These are phyloP conservation scores for Centella asiatica DNA, from an alignment of 129 eudicot genomes.

Conservation along the genomic window DNA sequence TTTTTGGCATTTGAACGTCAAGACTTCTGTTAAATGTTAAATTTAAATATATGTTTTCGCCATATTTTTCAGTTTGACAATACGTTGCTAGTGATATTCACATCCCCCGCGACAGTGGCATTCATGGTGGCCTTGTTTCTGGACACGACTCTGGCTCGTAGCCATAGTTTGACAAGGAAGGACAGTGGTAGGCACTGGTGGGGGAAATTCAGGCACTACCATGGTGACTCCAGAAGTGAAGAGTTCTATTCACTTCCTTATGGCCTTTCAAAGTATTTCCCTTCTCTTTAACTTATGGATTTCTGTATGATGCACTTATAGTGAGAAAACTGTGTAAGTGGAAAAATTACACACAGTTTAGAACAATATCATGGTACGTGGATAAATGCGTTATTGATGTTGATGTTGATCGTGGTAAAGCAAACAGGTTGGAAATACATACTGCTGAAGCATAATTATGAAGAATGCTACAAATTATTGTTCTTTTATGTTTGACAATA, in stretches of 20 bases:
- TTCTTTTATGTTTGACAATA: not conserved
- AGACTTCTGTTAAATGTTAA: not conserved
- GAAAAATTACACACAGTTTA: not conserved
- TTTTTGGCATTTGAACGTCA: not conserved
- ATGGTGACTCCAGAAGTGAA: slow-evolving; percentile 63
- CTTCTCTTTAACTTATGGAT: slow-evolving; percentile 33
- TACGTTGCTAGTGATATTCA: slow-evolving; percentile 57
- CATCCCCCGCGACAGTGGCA: slow-evolving; percentile 79
- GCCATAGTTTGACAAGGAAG: slow-evolving; percentile 31
- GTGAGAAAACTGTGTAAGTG: not conserved
- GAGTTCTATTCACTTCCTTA: slow-evolving; percentile 77
- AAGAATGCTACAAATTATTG: not conserved
- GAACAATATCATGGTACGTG: not conserved
- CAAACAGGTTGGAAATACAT: not conserved
- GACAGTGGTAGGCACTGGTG: slow-evolving; percentile 97
- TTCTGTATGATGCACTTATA: not conserved
- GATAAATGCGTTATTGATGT: not conserved
- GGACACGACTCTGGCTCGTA: slow-evolving; percentile 56
- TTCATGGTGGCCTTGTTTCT: slow-evolving; percentile 46
- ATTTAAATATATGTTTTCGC: not conserved
- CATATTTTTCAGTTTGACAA: slow-evolving; percentile 51
- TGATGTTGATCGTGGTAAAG: not conserved
- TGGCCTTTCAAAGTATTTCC: slow-evolving; percentile 76
- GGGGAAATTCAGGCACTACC: slow-evolving; percentile 61
- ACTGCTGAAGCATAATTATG: not conserved